Percentiles rank a stretch among this genome's conserved stretches.
Conservation (phyloP, 805 yeast genomes). For the Lachancea lanzarotensis region DNA sequence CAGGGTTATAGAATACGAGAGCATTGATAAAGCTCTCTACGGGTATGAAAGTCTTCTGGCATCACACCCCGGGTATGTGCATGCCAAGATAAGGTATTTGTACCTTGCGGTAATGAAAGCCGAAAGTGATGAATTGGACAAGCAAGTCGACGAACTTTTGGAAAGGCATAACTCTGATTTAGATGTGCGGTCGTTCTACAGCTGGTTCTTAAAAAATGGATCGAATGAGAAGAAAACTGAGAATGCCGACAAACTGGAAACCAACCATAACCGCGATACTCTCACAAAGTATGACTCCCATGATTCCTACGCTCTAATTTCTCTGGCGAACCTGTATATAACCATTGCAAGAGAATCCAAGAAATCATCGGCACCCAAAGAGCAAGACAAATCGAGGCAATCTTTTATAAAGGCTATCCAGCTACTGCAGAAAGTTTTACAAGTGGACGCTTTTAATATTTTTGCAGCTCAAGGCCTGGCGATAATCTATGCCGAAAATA, state of each 20-base stretch:
- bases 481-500: conserved; percentile 81
- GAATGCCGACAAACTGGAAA: conserved; percentile 53
- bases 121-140: conserved; percentile 38
- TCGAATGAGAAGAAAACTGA: conserved; percentile 42
- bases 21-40: conserved; percentile 21
- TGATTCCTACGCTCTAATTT: conserved; percentile 82
- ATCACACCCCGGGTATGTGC: conserved; percentile 60
- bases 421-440: conserved; percentile 79
- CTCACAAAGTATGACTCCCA: conserved; percentile 76
- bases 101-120: conserved; percentile 52
- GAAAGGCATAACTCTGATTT: conserved; percentile 50
- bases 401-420: conserved; percentile 89
- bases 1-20: conserved; percentile 53
- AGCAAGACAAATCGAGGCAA: conserved; percentile 51
- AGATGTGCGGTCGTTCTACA: conserved; percentile 85
- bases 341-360: conserved; percentile 73
- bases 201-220: conserved; percentile 71
- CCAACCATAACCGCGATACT: conserved; percentile 77
- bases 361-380: conserved; percentile 33
- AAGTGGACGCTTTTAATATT: conserved; percentile 75
- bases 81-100: conserved; percentile 67
- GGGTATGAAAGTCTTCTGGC: conserved; percentile 51
- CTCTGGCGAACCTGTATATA: conserved; percentile 83
- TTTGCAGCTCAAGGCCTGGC: conserved; percentile 99
- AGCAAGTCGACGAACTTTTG: conserved; percentile 51